Conservation (phyloP, 148 eudicot species). For the Beta vulgaris region DNA sequence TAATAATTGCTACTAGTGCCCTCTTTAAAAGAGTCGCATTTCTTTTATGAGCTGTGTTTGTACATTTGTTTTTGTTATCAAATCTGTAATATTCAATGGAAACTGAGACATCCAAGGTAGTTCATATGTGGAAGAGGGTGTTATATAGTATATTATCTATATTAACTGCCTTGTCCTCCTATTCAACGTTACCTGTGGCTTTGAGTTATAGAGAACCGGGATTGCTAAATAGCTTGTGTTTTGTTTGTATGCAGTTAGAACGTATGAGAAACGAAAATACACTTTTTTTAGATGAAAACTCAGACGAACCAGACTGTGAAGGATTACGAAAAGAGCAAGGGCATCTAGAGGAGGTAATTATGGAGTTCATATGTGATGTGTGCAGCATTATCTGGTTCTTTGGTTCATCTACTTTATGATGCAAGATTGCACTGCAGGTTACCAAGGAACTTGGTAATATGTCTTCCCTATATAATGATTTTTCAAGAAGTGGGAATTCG, state of each 20-base stretch:
- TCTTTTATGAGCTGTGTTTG: background rate
- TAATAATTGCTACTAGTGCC: background rate
- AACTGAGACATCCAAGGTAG: background rate
- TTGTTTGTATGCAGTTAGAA: conserved; percentile 61
- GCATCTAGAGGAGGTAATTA: conserved; percentile 64
- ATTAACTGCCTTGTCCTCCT: background rate
- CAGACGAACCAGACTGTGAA: conserved; percentile 38
- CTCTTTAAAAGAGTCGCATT: background rate
- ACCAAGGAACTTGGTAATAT: conserved; percentile 69
- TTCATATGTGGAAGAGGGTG: background rate
- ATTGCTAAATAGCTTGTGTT: background rate
- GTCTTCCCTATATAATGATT: conserved; percentile 56
- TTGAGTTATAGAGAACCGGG: no score
- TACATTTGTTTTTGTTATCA: background rate
- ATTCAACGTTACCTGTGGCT: background rate
- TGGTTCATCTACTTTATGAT: background rate
- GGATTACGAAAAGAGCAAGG: conserved; percentile 52
- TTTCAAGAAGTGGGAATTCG: conserved; percentile 66
- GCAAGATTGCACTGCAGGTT: conserved; percentile 38
- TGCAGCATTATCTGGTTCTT: background rate
- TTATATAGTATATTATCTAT: background rate
- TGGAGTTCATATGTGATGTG: background rate
- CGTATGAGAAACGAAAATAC: conserved; percentile 76
- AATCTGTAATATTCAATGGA: background rate
- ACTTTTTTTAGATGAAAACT: conserved; percentile 32